These are phyloP conservation scores for Friedmanniomyces endolithicus DNA, from an alignment of 495 filamentous ascomycete genomes.

Conservation along the genomic window DNA sequence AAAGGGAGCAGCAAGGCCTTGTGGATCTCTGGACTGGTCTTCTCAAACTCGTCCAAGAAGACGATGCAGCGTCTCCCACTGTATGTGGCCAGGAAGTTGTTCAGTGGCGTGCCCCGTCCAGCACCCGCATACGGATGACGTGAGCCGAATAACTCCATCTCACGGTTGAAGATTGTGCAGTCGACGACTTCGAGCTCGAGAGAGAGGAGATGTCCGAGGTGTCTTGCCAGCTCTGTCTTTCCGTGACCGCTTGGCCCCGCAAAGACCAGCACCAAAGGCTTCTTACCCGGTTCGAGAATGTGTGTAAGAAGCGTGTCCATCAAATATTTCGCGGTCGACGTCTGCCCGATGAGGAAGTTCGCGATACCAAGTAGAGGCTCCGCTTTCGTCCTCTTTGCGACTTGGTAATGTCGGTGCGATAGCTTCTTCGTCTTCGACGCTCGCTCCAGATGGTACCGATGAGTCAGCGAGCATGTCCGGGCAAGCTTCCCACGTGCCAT, in stretches of 20 bases:
- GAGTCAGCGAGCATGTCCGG: no score
- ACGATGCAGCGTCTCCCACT: conserved; percentile 35
- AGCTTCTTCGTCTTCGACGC: no score
- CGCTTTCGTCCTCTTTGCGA: no score
- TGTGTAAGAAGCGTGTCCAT: no score
- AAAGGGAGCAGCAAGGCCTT: conserved; percentile 1
- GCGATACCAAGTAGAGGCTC: no score
- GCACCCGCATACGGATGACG: conserved; percentile 26
- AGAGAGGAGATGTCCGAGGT: conserved; percentile 25
- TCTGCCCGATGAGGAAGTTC: no score
- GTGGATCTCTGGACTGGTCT: conserved; percentile 31
- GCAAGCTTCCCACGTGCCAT: no score
- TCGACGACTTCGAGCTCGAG: conserved; percentile 34
- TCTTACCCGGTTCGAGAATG: no score
- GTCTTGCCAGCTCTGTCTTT: conserved; percentile 18
- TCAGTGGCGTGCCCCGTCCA: conserved; percentile 35
- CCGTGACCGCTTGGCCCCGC: conserved; percentile 2
- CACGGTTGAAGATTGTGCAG: conserved; percentile 30
- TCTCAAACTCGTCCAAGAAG: conserved; percentile 49
- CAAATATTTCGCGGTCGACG: no score
- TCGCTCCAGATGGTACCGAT: no score
- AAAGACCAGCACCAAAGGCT: conserved; percentile 1
- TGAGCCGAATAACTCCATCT: conserved; percentile 39
- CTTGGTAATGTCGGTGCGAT: no score
- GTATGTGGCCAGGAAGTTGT: conserved; percentile 42